Conservation (phyloP, 176 grass and related monocot species). For the Oropetium thomaeum region DNA sequence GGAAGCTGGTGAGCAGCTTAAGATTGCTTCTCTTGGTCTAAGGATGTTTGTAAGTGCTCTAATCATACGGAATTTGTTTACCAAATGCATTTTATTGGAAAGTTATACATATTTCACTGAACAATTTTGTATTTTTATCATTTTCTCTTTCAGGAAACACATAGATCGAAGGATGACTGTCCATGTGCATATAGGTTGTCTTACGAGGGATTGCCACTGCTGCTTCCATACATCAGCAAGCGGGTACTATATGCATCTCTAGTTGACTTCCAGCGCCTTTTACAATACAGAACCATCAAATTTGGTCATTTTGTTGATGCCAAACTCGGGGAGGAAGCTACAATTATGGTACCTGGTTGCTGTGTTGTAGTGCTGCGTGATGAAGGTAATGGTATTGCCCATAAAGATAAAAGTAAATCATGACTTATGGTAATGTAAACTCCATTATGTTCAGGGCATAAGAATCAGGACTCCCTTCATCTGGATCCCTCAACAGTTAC, state of each 20-base stretch:
- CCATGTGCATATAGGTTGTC: constrained; percentile 80
- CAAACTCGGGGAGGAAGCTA: constrained; percentile 53
- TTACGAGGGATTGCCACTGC: constrained; percentile 70
- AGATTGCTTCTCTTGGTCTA: constrained; percentile 81
- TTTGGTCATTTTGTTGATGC: constrained; percentile 57
- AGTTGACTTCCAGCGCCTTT: constrained; percentile 64
- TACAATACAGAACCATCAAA: constrained; percentile 66
- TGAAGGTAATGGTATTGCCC: constrained; percentile 47
- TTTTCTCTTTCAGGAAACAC: constrained; percentile 61
- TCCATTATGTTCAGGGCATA: constrained; percentile 36
- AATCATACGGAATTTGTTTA: background rate
- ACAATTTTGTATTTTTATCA: background rate
- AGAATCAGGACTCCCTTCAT: constrained; percentile 5
- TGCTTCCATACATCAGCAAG: constrained; percentile 70
- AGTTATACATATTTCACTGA: background rate
- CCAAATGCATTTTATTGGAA: background rate
- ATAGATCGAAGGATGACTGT: constrained; percentile 72
- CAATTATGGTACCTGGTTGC: constrained; percentile 60
- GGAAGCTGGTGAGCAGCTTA: constrained; percentile 67
- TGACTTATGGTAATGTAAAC: background rate
- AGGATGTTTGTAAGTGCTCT: constrained; percentile 87
- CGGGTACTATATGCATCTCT: constrained; percentile 58
- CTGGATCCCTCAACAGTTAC: constrained; percentile 60
- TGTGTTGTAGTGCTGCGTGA: constrained; percentile 65
- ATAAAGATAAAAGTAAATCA: background rate